Base-by-base conservation (phyloP, 441 rosid genomes). In the Rhodomyrtus psidioides region DNA sequence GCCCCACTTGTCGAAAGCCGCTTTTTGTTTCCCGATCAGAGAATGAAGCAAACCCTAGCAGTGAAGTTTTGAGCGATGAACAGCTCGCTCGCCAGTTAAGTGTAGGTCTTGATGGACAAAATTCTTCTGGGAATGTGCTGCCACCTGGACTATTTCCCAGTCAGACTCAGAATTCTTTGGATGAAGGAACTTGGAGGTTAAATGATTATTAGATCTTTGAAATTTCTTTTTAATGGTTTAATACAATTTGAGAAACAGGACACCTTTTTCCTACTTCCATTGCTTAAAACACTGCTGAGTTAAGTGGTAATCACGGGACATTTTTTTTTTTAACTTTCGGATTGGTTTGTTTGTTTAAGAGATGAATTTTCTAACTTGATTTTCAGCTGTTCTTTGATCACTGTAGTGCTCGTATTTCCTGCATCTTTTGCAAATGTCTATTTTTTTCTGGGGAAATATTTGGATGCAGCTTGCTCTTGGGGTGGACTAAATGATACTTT, bases 1-100 rank as follows among this genome's bases (percentile, higher is more conserved):
- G 99, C 83, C 99, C 99, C 82, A 96, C 98, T 53, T 96, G 99
- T 91, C 94, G 99, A 84, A 98, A 98, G 94, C 99, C 99, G 39
- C 98, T 98, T 90, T 93, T 98, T 90, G 91, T 88, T 57, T 92
- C 93, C 62, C 90, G 98, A 92, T 85, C 89, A 81, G 99, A 93
- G 91, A 94, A 75, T 89, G 97, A 94, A 91, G 89, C 88, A 82
- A 91, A 82, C 83, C 91, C 87, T 86, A 94, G 26, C 58, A 42
- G 90, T 56, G 98, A 95, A 85, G 90, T 91, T 87, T 91, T 91
- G 83, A 90, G 89, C 46, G 95, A 95, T 91, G 99, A 96, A 87
- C 98, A 92, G 89, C 92, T 95, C 88, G 97, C 98, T 86, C 95
- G 90, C 89, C 97, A 95, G 83, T 89, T 94, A 87, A 91, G 92